These are phyloP conservation scores for Botrytis tulipae DNA, from an alignment of 2,329 filamentous ascomycete genomes.

Conservation along the genomic window DNA sequence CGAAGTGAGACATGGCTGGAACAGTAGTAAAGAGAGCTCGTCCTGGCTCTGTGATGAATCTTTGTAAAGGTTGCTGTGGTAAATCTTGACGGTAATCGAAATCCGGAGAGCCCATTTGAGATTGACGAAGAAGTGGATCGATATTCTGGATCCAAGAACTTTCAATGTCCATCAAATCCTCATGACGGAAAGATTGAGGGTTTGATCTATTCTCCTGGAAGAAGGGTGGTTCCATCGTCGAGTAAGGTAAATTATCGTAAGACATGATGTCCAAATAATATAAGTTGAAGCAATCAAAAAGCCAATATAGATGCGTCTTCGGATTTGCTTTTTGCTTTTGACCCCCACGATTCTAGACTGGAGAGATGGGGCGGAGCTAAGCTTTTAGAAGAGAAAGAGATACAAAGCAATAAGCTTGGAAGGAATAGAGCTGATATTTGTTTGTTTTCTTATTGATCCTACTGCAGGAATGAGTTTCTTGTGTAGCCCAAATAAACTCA, in stretches of 20 bases:
- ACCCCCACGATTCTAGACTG: constrained; percentile 17
- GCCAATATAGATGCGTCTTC: neutral
- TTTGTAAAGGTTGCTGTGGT: constrained; percentile 27
- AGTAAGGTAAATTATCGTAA: constrained; percentile 22
- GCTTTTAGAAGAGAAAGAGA: constrained; percentile 19
- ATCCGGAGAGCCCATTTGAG: constrained; percentile 7
- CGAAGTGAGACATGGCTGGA: constrained; percentile 3
- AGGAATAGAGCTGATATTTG: constrained; percentile 14
- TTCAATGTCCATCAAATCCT: constrained; percentile 20
- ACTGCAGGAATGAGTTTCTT: constrained; percentile 11
- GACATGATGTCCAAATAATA: constrained; percentile 15
- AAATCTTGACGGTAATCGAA: constrained; percentile 20
- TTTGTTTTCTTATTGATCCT: constrained; percentile 20
- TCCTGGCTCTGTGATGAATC: constrained; percentile 28
- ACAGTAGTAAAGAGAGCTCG: constrained; percentile 25
- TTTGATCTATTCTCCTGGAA: constrained; percentile 21
- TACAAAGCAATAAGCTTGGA: constrained; percentile 1
- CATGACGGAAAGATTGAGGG: constrained; percentile 21
- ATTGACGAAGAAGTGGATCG: constrained; percentile 25
- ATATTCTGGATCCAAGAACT: constrained; percentile 25
- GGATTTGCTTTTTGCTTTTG: neutral
- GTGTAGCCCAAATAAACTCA: constrained; percentile 11
- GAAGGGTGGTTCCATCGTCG: constrained; percentile 17
- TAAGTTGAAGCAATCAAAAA: neutral
- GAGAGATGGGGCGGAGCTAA: constrained; percentile 26